These are phyloP conservation scores for Citrus mangshanensis DNA, from an alignment of 345 rosid genomes.

Conservation along the genomic window DNA sequence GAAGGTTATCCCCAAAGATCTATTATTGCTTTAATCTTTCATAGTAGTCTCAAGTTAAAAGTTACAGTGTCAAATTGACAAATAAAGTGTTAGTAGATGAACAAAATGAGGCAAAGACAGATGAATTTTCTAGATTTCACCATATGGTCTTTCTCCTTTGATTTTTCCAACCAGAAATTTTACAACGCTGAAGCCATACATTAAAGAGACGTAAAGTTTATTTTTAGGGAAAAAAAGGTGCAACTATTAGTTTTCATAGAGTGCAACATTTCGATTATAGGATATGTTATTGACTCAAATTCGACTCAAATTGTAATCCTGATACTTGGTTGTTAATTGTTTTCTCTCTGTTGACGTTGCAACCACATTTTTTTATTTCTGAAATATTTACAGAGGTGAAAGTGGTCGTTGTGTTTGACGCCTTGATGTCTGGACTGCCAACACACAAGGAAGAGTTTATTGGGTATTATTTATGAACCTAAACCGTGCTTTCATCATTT, in stretches of 20 bases:
- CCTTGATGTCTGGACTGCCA: constrained; percentile 89
- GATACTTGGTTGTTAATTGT: not conserved
- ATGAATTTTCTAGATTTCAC: not conserved
- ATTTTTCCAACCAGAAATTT: not conserved
- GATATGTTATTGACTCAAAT: not conserved
- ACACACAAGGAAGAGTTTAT: constrained; percentile 77
- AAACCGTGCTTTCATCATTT: not conserved
- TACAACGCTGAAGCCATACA: not conserved
- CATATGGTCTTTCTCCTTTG: too few relatives aligned
- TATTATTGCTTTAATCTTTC: not conserved
- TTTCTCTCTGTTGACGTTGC: constrained; percentile 4
- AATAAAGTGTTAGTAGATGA: not conserved
- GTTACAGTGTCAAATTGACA: not conserved
- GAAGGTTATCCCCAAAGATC: too few relatives aligned
- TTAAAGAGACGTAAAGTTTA: too few relatives aligned
- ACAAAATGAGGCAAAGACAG: not conserved
- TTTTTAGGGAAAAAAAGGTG: not conserved
- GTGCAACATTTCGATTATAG: not conserved
- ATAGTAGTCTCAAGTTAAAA: not conserved
- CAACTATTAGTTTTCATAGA: not conserved
- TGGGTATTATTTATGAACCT: constrained; percentile 41
- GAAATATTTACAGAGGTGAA: constrained; percentile 67
- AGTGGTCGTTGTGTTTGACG: constrained; percentile 95
- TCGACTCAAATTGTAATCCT: not conserved
- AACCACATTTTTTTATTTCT: constrained; percentile 12